Evolutionary conservation across 805 yeast species (phyloP).

Genomic region (Teunomyces panamensis): DNA sequence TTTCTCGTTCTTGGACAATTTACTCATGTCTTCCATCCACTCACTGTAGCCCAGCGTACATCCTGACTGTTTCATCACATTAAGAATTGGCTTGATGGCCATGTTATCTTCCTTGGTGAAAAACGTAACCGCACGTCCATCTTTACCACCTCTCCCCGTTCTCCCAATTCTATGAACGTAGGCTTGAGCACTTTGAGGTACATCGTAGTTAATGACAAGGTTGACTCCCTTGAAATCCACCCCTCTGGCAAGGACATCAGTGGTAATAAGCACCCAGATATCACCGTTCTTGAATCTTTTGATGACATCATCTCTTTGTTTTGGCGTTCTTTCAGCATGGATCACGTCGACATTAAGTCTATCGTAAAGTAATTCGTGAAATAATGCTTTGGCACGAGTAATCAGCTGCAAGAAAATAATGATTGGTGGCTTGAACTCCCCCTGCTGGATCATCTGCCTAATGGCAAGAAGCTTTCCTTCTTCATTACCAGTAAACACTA

Average conservation of each 20-base stretch:
- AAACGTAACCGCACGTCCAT: constrained; percentile 85
- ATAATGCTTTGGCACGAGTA: constrained; percentile 90
- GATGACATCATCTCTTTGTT: constrained; percentile 82
- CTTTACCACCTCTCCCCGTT: constrained; percentile 92
- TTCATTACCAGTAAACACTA: constrained; percentile 87
- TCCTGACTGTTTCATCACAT: constrained; percentile 95
- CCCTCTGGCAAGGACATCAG: constrained; percentile 96
- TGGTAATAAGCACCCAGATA: constrained; percentile 93
- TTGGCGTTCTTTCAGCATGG: constrained; percentile 89
- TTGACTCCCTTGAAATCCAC: constrained; percentile 96
- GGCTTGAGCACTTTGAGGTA: constrained; percentile 89
- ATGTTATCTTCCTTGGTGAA: constrained; percentile 86
- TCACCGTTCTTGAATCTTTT: constrained; percentile 86
- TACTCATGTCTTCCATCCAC: constrained; percentile 79
- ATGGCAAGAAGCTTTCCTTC: constrained; percentile 93
- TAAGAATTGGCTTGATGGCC: constrained; percentile 77
- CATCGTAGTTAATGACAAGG: constrained; percentile 92
- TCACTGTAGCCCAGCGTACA: constrained; percentile 56
- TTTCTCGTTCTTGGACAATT: constrained; percentile 63
- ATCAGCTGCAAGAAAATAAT: constrained; percentile 89
- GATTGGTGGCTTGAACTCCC: constrained; percentile 89
- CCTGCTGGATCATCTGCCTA: constrained; percentile 79
- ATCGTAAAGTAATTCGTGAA: constrained; percentile 90
- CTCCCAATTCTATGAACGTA: constrained; percentile 98
- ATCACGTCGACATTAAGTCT: constrained; percentile 91